Evolutionary conservation across 2,329 filamentous ascomycete genomes (phyloP).

Genomic region (Mariannaea sp.): DNA sequence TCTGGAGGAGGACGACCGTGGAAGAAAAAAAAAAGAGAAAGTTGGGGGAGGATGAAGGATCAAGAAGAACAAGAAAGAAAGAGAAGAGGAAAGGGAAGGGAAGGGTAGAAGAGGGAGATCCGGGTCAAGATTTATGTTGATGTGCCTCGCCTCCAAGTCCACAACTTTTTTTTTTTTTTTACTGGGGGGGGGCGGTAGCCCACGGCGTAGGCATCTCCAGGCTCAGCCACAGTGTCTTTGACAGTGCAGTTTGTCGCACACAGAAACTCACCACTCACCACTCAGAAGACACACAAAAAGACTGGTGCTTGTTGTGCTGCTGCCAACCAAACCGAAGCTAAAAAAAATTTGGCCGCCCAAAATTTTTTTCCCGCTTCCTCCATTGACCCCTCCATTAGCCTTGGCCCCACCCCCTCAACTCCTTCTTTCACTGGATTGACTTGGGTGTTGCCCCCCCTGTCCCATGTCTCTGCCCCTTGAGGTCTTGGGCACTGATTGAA

Average conservation of each 20-base stretch:
- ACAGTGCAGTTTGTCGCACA: conserved; percentile 2
- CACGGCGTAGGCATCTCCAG: neutral
- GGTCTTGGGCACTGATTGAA: neutral
- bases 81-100: conserved; percentile 32
- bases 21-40: conserved; percentile 28
- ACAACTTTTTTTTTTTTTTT: conserved; percentile 41
- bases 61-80: conserved; percentile 40
- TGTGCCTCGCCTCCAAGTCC: conserved; percentile 30
- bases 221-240: conserved; percentile 11
- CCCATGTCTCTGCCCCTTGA: neutral
- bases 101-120: conserved; percentile 35
- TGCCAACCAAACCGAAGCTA: neutral
- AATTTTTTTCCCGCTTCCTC: conserved; percentile 26
- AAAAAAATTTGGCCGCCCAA: conserved; percentile 30
- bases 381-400: conserved; percentile 25
- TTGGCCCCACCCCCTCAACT: conserved; percentile 25
- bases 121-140: conserved; percentile 36
- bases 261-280: too few species aligned
- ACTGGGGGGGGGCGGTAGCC: conserved; percentile 16
- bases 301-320: too few species aligned
- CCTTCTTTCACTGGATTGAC: too few species aligned
- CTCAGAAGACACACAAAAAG: too few species aligned
- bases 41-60: conserved; percentile 40
- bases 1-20: conserved; percentile 52
- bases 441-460: too few species aligned